These are phyloP conservation scores for Tagetes erecta DNA, from an alignment of 129 eudicot genomes.

Conservation along the genomic window DNA sequence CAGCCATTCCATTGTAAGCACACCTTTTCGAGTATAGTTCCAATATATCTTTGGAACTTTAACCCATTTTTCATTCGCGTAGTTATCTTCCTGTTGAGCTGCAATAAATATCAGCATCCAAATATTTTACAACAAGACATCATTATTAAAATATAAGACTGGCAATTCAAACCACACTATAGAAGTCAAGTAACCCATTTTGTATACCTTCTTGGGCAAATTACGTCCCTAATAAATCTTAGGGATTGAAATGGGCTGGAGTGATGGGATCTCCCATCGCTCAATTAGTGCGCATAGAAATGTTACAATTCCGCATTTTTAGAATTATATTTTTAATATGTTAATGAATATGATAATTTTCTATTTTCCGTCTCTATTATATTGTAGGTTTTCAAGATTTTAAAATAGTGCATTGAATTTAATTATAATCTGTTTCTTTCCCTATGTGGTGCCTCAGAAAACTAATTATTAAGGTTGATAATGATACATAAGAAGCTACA, in stretches of 20 bases:
- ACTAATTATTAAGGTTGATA: conserved; percentile 11
- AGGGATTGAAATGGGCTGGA: background rate
- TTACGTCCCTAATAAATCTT: background rate
- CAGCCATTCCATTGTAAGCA: conserved; percentile 98
- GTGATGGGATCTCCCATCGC: background rate
- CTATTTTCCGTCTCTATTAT: background rate
- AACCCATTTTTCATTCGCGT: conserved; percentile 38
- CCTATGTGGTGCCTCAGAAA: conserved; percentile 9
- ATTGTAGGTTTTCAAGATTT: no score
- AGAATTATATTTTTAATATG: background rate
- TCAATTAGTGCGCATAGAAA: background rate
- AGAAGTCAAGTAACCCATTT: background rate
- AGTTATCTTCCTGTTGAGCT: conserved; percentile 29
- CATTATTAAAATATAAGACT: background rate
- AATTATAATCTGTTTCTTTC: background rate
- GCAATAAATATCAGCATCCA: conserved; percentile 13
- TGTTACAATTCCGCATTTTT: background rate
- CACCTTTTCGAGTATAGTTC: conserved; percentile 85
- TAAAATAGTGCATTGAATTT: background rate
- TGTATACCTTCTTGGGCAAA: background rate
- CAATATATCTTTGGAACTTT: conserved; percentile 95
- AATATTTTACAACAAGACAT: background rate
- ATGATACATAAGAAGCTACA: conserved; percentile 2
- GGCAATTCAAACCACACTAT: background rate
- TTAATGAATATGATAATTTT: background rate